Conservation (phyloP, 129 eudicot species). For the Pulicaria dysenterica region DNA sequence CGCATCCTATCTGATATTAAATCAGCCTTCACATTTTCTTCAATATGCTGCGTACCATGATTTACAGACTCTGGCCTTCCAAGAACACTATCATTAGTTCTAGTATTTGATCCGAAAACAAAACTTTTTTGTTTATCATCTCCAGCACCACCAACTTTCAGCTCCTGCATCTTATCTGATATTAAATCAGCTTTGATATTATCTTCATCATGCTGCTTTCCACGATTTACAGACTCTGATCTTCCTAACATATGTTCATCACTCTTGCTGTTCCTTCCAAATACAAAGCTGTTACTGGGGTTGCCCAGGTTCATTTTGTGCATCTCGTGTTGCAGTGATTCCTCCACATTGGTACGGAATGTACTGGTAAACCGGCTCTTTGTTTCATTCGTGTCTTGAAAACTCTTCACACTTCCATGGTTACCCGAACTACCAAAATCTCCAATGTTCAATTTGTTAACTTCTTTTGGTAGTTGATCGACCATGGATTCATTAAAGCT, state of each 20-base stretch:
- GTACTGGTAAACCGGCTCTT: conserved; percentile 20
- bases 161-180: conserved; percentile 37
- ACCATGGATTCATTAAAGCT: conserved; percentile 19
- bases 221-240: conserved; percentile 22
- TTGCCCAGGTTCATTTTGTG: conserved; percentile 57
- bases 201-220: conserved; percentile 10
- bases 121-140: conserved; percentile 17
- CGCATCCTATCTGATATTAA: conserved; percentile 37
- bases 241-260: not conserved
- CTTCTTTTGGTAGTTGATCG: conserved; percentile 49
- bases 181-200: conserved; percentile 18
- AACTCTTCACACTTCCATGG: not conserved
- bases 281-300: conserved; percentile 27
- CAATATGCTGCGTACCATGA: conserved; percentile 5
- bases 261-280: conserved; percentile 27
- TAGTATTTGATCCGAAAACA: conserved; percentile 23
- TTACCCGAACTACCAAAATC: conserved; percentile 24
- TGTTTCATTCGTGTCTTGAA: not conserved
- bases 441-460: conserved; percentile 49
- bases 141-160: conserved; percentile 28
- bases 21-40: conserved; percentile 28
- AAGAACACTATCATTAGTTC: not conserved
- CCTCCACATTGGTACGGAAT: conserved; percentile 32
- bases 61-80: conserved; percentile 21
- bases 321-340: conserved; percentile 54